These are phyloP conservation scores for Cyclotella atomus DNA, from an alignment of 108 stramenopile species.

Conservation along the genomic window DNA sequence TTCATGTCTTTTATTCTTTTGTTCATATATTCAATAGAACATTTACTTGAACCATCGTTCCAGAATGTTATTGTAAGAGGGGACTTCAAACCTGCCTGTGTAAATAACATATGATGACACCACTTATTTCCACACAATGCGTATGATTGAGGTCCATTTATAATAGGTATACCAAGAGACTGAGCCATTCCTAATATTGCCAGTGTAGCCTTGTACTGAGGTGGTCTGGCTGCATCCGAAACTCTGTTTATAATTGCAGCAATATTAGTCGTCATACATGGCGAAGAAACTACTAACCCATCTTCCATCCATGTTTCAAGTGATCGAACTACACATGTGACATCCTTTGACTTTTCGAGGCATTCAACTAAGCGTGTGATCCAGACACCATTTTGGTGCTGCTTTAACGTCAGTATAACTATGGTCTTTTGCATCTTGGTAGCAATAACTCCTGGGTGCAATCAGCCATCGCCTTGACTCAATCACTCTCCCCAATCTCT, in stretches of 20 bases:
- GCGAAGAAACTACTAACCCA: neutral
- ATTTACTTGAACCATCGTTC: neutral
- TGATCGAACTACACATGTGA: neutral
- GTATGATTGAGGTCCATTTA: neutral
- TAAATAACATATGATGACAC: slow-evolving; percentile 2
- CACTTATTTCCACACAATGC: slow-evolving; percentile 6
- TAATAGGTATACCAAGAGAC: neutral
- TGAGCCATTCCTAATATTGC: neutral
- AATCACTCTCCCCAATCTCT: no score
- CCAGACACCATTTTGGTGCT: slow-evolving; percentile 4
- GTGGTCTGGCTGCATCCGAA: slow-evolving; percentile 1
- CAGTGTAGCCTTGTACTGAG: neutral
- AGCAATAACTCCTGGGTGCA: no score
- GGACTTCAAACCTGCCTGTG: neutral
- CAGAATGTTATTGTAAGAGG: neutral
- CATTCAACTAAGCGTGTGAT: neutral
- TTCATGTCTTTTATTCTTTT: neutral
- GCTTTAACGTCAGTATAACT: neutral
- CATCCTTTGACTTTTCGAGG: neutral
- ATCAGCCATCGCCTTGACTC: no score
- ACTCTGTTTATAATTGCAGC: slow-evolving; percentile 4
- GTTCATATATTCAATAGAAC: neutral
- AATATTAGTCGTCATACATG: neutral
- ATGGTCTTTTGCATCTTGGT: neutral
- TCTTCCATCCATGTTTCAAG: slow-evolving; percentile 8